These are phyloP conservation scores for Pythium grandisporangium DNA, from an alignment of 352 stramenopile genomes.

Conservation along the genomic window DNA sequence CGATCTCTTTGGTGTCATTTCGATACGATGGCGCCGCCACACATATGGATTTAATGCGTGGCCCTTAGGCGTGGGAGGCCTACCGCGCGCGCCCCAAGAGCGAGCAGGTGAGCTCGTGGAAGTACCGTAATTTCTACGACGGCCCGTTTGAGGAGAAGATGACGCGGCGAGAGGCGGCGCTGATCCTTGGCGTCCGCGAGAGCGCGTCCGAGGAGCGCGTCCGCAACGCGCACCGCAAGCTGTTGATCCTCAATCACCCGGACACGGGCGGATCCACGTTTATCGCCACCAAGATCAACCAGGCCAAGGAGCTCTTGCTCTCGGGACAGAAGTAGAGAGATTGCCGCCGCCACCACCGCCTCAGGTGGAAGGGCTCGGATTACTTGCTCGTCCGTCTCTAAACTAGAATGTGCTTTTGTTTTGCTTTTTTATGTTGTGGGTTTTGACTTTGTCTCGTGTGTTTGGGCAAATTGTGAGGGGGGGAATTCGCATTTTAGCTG, in stretches of 20 bases:
- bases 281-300: constrained; percentile 98
- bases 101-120: constrained; percentile 48
- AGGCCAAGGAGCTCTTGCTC: constrained; percentile 97
- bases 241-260: constrained; percentile 99
- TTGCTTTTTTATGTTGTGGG: too few relatives aligned
- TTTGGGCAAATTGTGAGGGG: too few relatives aligned
- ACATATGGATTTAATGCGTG: constrained; percentile 18
- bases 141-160: constrained; percentile 99
- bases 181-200: constrained; percentile 98
- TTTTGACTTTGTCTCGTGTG: too few relatives aligned
- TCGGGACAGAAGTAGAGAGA: constrained; percentile 12
- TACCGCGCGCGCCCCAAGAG: constrained; percentile 72
- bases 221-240: constrained; percentile 96
- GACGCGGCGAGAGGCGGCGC: constrained; percentile 96
- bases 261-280: constrained; percentile 99
- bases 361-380: too few relatives aligned
- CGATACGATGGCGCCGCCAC: too few relatives aligned
- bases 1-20: too few relatives aligned
- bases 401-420: too few relatives aligned
- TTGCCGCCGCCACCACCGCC: too few relatives aligned
- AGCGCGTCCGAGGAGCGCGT: constrained; percentile 92
- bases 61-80: constrained; percentile 39
- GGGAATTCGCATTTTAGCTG: too few relatives aligned
- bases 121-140: constrained; percentile 91
- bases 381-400: too few relatives aligned